Base-by-base conservation (phyloP, 305 asterid species). In the Fraxinus floribunda region DNA sequence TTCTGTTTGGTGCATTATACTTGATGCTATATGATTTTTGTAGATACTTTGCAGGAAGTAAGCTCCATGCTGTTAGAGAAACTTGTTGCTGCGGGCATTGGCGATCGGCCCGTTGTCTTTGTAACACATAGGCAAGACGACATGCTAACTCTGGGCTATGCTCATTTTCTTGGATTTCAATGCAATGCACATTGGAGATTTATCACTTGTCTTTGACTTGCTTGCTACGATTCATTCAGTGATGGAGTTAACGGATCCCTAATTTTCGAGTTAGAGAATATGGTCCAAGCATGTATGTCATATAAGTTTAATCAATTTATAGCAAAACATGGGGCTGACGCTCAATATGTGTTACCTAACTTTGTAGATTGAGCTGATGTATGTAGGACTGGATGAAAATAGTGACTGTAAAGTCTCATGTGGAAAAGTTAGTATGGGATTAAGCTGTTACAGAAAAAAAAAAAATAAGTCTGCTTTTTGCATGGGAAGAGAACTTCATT, bases 61-160 rank as follows among this genome's bases (percentile, higher is more conserved):
- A 96, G 99, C 91, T 91, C 98, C 78, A 94, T 94, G 98, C 89
- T 96, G 83, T 87, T 96, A 78, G 94, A 92, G 79, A 96, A 92
- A 91, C 97, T 96, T 82, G 85, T 92, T 81, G 90, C 92, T 85
- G 98, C 98, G 46, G 99, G 98, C 76, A 94, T 96, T 87, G 99
- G 99, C 73, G 93, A 93, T 83, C 94, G 98, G 30, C 99, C 98
- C 0, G 98, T 96, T 78, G 89, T 96, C 82, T 96, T 93, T 86
- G 91, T 96, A 62, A 93, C 99, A n/a, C 98, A 96, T 87, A 96
- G 99, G 99, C 77, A 79, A 89, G 91, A 79, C 75, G 73, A 8
- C 83, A 66, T 83, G 68, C 60, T 68, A 72, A 72, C 66, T 70
- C 36, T 85, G 78, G 18, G 22, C 71, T 49, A 10, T 20, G 13